A percentile compares a stretch with the other conserved stretches of the same genome.
Evolutionary conservation across 345 rosid species (phyloP).

Genomic region (Syzygium jambos): DNA sequence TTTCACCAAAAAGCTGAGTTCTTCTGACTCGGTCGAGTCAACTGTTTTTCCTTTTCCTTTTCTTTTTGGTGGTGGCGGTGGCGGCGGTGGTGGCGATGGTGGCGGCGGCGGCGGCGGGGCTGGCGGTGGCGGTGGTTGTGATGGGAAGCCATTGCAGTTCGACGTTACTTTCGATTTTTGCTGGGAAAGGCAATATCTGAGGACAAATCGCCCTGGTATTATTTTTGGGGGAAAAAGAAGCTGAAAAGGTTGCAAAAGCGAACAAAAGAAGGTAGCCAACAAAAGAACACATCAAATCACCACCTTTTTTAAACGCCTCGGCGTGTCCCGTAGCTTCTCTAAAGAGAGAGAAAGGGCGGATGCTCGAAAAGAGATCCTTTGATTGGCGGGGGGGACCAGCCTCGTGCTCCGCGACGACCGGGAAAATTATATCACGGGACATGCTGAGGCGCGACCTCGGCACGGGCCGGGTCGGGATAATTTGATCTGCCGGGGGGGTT

Average conservation of each 20-base stretch:
- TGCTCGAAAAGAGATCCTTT: not conserved
- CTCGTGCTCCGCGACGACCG: rapidly evolving
- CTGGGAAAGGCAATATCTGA: conserved; percentile 10
- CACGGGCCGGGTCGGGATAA: rapidly evolving
- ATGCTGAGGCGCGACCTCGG: rapidly evolving
- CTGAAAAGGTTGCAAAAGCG: conserved; percentile 7
- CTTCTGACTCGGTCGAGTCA: not conserved
- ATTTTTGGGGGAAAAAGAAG: not conserved
- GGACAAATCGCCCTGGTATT: not conserved
- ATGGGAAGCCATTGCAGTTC: not conserved
- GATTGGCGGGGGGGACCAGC: not conserved
- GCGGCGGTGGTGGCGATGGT: no score
- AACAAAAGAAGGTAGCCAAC: not conserved
- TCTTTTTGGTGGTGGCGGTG: not conserved
- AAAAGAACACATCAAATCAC: conserved; percentile 29
- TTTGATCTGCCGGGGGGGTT: not conserved
- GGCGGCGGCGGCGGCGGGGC: not conserved
- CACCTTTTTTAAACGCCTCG: conserved; percentile 17
- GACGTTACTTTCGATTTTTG: not conserved
- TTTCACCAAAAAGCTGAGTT: not conserved
- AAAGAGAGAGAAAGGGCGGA: not conserved
- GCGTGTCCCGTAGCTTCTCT: not conserved
- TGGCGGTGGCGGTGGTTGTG: not conserved
- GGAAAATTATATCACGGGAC: not conserved
- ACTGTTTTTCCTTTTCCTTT: not conserved